These are phyloP conservation scores for Xanthoconium separans DNA, from an alignment of 1,284 basidiomycete genomes.

Conservation along the genomic window DNA sequence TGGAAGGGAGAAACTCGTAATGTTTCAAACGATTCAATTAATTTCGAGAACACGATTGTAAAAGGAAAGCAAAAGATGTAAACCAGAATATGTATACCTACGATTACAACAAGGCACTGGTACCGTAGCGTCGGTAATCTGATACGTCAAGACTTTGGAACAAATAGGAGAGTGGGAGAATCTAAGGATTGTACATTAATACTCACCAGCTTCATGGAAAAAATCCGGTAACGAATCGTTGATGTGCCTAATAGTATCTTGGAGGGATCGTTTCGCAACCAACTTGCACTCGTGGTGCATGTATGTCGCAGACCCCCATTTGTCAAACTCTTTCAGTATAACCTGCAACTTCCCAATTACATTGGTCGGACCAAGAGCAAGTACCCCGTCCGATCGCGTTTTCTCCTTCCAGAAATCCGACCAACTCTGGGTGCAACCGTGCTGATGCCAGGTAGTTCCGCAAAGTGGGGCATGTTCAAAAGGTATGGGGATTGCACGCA, in stretches of 20 bases:
- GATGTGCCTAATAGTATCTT: conserved; percentile 50
- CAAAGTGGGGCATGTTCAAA: conserved; percentile 63
- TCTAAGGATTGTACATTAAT: conserved; percentile 12
- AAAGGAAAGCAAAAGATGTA: conserved; percentile 27
- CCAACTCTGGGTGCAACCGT: conserved; percentile 65
- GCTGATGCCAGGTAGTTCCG: conserved; percentile 65
- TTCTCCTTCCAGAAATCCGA: conserved; percentile 69
- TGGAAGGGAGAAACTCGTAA: conserved; percentile 25
- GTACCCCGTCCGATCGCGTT: conserved; percentile 55
- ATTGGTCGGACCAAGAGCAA: conserved; percentile 57
- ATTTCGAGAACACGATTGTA: conserved; percentile 27
- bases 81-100: background rate
- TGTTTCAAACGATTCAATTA: conserved; percentile 19
- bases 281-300: conserved; percentile 71
- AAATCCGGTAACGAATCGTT: conserved; percentile 59
- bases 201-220: conserved; percentile 44
- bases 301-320: conserved; percentile 65
- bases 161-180: background rate
- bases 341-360: conserved; percentile 59
- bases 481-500: conserved; percentile 50
- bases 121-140: background rate
- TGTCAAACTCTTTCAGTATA: conserved; percentile 61
- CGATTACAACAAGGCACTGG: background rate
- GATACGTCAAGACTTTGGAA: background rate
- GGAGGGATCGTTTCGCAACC: conserved; percentile 52